phyloP scores from a whole-genome alignment of 148 eudicot genomes.

The Suaeda aralocaspica region DNA sequence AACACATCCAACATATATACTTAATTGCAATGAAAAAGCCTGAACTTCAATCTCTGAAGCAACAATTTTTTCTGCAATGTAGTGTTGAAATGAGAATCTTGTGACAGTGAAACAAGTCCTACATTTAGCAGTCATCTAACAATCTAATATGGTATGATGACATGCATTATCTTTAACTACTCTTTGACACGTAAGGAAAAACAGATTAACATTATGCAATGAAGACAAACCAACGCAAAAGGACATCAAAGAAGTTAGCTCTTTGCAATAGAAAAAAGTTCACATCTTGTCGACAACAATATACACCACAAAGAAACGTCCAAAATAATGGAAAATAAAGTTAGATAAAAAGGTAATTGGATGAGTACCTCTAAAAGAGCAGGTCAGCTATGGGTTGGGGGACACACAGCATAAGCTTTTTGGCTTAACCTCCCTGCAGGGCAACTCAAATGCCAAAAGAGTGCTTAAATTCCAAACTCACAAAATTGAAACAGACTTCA shows the following conservation, averaged over 20 bases:
- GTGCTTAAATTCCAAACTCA: slow-evolving; percentile 1
- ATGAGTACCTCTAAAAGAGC: slow-evolving; percentile 17
- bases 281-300: background rate
- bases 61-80: too few species aligned
- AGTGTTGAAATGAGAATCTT: too few species aligned
- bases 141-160: too few species aligned
- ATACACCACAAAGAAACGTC: background rate
- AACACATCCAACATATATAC: too few species aligned
- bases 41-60: background rate
- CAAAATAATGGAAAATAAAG: background rate
- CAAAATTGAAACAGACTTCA: slow-evolving; percentile 15
- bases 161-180: too few species aligned
- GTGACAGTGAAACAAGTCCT: too few species aligned
- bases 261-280: background rate
- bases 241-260: too few species aligned
- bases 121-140: too few species aligned
- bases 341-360: background rate
- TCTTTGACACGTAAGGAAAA: background rate
- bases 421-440: background rate
- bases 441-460: slow-evolving; percentile 8
- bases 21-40: background rate
- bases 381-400: slow-evolving; percentile 1
- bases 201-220: background rate
- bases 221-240: background rate
- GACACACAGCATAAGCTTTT: background rate